phyloP scores from a whole-genome alignment of 83 land plant genomes.

The Diphasiastrum complanatum region DNA sequence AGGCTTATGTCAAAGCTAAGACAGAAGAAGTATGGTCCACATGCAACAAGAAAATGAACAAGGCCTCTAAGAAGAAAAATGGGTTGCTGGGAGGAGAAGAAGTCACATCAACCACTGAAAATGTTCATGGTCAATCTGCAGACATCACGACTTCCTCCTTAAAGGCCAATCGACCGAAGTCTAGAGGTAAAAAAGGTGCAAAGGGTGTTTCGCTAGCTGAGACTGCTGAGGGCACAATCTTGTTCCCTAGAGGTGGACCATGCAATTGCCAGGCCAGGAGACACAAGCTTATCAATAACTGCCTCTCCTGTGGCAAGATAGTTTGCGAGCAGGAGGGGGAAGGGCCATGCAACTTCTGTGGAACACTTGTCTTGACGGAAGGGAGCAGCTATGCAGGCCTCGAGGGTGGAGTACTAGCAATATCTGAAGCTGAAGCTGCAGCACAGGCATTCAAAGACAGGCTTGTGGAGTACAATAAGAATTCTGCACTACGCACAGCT shows the following conservation, averaged over 20 bases:
- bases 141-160: no score
- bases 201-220: conserved; percentile 74
- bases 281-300: conserved; percentile 75
- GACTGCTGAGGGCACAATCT: conserved; percentile 64
- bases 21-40: conserved; percentile 36
- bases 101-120: conserved; percentile 16
- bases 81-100: neutral
- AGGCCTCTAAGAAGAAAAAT: conserved; percentile 24
- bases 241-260: conserved; percentile 66
- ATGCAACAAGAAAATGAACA: conserved; percentile 41
- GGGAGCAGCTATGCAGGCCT: conserved; percentile 87
- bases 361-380: conserved; percentile 77
- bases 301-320: conserved; percentile 90
- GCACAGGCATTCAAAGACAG: conserved; percentile 85
- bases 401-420: conserved; percentile 33
- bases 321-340: conserved; percentile 95
- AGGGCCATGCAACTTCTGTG: conserved; percentile 90
- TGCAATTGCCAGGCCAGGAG: conserved; percentile 87
- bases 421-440: conserved; percentile 67
- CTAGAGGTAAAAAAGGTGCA: conserved; percentile 57
- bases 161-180: conserved; percentile 3
- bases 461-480: conserved; percentile 81
- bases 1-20: conserved; percentile 67
- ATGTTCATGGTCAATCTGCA: no score
- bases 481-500: conserved; percentile 71